These are phyloP conservation scores for Fusarium bulbicola DNA, from an alignment of 2,329 filamentous ascomycete species.

Conservation along the genomic window DNA sequence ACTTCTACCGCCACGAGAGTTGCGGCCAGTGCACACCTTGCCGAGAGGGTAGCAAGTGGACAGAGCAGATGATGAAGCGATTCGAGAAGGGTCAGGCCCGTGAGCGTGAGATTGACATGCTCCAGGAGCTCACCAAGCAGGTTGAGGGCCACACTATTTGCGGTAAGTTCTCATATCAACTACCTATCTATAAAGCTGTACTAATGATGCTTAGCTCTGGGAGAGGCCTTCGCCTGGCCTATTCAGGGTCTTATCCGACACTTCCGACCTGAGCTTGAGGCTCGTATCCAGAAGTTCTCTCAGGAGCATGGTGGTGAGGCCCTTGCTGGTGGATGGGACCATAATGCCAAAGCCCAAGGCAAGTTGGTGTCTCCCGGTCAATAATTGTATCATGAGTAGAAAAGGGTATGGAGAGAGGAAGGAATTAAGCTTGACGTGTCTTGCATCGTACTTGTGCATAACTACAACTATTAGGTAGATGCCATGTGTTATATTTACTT, in stretches of 20 bases:
- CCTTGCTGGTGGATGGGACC: constrained; percentile 88
- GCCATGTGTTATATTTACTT: constrained; percentile 44
- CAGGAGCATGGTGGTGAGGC: constrained; percentile 76
- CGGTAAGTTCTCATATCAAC: constrained; percentile 63
- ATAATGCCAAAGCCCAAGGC: constrained; percentile 78
- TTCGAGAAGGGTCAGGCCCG: constrained; percentile 92
- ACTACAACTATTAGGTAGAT: constrained; percentile 41
- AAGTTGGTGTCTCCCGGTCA: constrained; percentile 89
- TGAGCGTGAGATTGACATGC: constrained; percentile 96
- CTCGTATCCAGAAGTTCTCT: constrained; percentile 84
- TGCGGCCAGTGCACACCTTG: constrained; percentile 99
- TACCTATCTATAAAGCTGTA: background rate
- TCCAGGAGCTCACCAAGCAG: constrained; percentile 99
- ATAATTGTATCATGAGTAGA: constrained; percentile 58
- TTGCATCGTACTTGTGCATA: constrained; percentile 39
- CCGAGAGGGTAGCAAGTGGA: constrained; percentile 99
- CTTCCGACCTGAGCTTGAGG: constrained; percentile 96
- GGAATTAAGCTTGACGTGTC: constrained; percentile 37
- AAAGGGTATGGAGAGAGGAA: constrained; percentile 24
- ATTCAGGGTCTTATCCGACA: constrained; percentile 98
- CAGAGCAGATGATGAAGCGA: constrained; percentile 97
- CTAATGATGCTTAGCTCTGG: constrained; percentile 70
- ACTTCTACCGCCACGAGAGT: constrained; percentile 98
- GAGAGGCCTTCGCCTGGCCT: constrained; percentile 98
- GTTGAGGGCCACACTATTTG: constrained; percentile 99